Base-by-base conservation (phyloP, 305 asterid genomes). In the Fraxinus sp. region DNA sequence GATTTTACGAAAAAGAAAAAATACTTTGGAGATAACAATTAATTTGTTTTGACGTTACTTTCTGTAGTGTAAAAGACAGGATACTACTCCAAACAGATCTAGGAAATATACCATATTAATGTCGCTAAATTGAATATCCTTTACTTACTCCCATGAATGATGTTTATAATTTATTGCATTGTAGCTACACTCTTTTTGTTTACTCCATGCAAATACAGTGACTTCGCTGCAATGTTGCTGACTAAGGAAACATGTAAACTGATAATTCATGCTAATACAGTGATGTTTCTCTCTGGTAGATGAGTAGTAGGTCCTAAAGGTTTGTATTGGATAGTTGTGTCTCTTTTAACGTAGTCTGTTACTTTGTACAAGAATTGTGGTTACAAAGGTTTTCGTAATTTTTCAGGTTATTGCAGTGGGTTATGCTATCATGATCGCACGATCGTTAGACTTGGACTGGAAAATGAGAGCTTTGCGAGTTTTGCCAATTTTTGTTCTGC, bases 401-500 rank as follows among this genome's bases (percentile, higher is more conserved):
- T 37, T 78, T 79, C 94, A 94, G 98, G 92, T 89, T 70, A 84
- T 92, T 83, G 98, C 99, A 55, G 92, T 95, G 80, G 91, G 90
- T 79, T 95, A 90, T 90, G 98, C 98, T 41, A 86, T 94, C 82
- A 86, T 92, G 95, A 92, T 94, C 78, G 93, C 99, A 73, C 89
- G 98, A 87, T 84, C 97, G 14, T 72, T 93, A 90, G 82, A 94
- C 85, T 95, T 93, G 90, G 82, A 94, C 85, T 95, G 97, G 98
- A 94, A 92, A 88, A 87, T 90, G 88, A 93, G 98, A 89, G 98
- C 99, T 66, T 80, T 90, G 87, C 92, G 92, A 46, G 93, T 94
- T 81, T 89, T 92, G 86, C 99, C 99, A 5, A 92, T 95, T 94
- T 94, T 95, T 84, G 83, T 95, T 81, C 85, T 95, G 55, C 99